A percentile compares a stretch with the other conserved stretches of the same genome.
phyloP scores from a whole-genome alignment of 139 green algal species.

The Zygnema cylindricum region DNA sequence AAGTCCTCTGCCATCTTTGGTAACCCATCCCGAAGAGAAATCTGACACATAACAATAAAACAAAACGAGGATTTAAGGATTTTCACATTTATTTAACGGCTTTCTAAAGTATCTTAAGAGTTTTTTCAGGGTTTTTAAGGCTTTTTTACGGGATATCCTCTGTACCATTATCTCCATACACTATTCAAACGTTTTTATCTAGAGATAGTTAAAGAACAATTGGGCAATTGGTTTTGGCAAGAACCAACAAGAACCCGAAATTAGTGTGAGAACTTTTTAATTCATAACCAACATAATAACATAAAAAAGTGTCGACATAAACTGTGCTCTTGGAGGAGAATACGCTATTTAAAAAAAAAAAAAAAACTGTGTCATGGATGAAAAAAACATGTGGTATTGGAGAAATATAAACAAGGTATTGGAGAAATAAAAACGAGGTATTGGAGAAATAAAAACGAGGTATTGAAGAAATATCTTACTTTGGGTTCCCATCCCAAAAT shows the following conservation, averaged over 20 bases:
- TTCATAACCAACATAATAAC: background rate
- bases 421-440: background rate
- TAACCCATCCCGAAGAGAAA: conserved; percentile 25
- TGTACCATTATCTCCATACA: background rate
- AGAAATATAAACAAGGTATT: too few species aligned
- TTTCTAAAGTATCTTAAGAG: too few species aligned
- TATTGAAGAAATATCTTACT: conserved; percentile 63
- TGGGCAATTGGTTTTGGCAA: background rate
- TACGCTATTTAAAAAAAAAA: too few species aligned
- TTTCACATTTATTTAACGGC: too few species aligned
- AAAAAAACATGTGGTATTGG: too few species aligned
- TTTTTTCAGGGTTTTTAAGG: too few species aligned
- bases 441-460: background rate
- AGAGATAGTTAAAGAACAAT: background rate
- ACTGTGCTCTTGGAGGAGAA: background rate
- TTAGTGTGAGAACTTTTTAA: background rate
- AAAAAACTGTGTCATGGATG: too few species aligned
- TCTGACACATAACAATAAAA: too few species aligned
- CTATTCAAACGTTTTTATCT: background rate
- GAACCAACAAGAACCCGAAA: too few species aligned
- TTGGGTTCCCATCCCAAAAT: conserved; percentile 92
- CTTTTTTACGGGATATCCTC: too few species aligned
- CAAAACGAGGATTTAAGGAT: too few species aligned
- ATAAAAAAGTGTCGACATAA: background rate
- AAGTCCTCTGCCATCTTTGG: conserved; percentile 49